These are phyloP conservation scores for Hirsutella rhossiliensis DNA, from an alignment of 2,329 filamentous ascomycete genomes.

Conservation along the genomic window DNA sequence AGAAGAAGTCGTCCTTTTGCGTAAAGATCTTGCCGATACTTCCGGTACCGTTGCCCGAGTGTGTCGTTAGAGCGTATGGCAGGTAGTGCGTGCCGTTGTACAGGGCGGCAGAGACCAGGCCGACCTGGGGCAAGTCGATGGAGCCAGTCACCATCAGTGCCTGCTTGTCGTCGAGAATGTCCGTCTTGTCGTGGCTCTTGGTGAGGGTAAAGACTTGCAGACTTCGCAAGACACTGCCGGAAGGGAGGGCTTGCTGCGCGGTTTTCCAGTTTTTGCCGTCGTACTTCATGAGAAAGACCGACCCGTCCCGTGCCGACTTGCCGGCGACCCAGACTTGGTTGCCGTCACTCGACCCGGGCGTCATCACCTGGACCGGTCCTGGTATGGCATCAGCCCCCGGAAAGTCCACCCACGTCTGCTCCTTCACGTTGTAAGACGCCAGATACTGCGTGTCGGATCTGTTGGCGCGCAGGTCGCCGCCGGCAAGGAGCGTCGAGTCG, in stretches of 20 bases:
- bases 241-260: slow-evolving; percentile 49
- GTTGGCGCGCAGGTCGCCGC: slow-evolving; percentile 62
- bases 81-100: slow-evolving; percentile 72
- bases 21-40: slow-evolving; percentile 76
- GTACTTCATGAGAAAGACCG: slow-evolving; percentile 71
- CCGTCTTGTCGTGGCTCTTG: slow-evolving; percentile 50
- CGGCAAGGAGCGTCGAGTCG: slow-evolving; percentile 59
- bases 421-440: slow-evolving; percentile 59
- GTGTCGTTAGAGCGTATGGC: slow-evolving; percentile 72
- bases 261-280: slow-evolving; percentile 60
- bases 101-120: slow-evolving; percentile 72
- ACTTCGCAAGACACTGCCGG: slow-evolving; percentile 58
- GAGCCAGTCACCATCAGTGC: slow-evolving; percentile 76
- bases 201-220: slow-evolving; percentile 71
- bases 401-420: slow-evolving; percentile 53
- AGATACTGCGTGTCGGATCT: slow-evolving; percentile 51
- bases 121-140: slow-evolving; percentile 62
- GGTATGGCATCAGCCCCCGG: slow-evolving; percentile 55
- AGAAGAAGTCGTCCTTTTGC: slow-evolving; percentile 68
- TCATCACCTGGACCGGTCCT: slow-evolving; percentile 67
- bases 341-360: slow-evolving; percentile 58
- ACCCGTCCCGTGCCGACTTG: slow-evolving; percentile 46
- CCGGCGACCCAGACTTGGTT: slow-evolving; percentile 77
- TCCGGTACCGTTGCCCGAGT: slow-evolving; percentile 50
- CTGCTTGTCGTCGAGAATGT: slow-evolving; percentile 54